Percentiles rank a stretch among this genome's conserved stretches.
phyloP scores from a whole-genome alignment of 2,329 filamentous ascomycete species.

The Cryphonectria carpinicola region DNA sequence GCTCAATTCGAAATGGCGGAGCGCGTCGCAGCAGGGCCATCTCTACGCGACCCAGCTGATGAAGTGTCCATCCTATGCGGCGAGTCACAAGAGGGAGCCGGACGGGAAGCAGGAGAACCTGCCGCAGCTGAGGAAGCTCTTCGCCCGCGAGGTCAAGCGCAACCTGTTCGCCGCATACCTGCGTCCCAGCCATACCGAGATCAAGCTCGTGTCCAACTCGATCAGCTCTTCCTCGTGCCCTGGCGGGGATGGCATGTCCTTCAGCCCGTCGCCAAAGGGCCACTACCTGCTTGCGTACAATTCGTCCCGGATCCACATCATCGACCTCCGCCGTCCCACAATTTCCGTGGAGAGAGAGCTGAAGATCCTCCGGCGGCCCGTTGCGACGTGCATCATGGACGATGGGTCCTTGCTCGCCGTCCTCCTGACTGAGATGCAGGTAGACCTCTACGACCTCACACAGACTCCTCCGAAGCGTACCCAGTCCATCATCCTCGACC shows the following conservation, averaged over 20 bases:
- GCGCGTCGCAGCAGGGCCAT: constrained; percentile 64
- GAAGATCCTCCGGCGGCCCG: constrained; percentile 76
- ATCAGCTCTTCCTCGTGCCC: constrained; percentile 84
- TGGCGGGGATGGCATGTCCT: constrained; percentile 83
- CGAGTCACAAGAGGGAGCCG: constrained; percentile 47
- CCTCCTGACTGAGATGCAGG: constrained; percentile 78
- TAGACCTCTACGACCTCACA: constrained; percentile 80
- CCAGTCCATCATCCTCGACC: constrained; percentile 77
- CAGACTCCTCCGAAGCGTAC: constrained; percentile 67
- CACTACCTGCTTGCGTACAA: constrained; percentile 79
- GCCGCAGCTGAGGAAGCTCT: constrained; percentile 64
- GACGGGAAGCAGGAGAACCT: constrained; percentile 54
- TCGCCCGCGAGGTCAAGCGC: constrained; percentile 72
- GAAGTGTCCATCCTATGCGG: constrained; percentile 62
- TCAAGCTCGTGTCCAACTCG: constrained; percentile 82
- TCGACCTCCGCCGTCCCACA: constrained; percentile 66
- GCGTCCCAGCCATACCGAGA: constrained; percentile 69
- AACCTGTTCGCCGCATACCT: constrained; percentile 79
- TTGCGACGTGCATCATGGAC: constrained; percentile 78
- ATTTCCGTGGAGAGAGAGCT: constrained; percentile 74
- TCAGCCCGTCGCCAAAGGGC: constrained; percentile 76
- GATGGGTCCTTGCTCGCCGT: constrained; percentile 78
- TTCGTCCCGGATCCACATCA: constrained; percentile 80
- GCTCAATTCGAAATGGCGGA: constrained; percentile 68
- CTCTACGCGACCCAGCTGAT: constrained; percentile 67